These are phyloP conservation scores for Eleusine coracana DNA, from an alignment of 176 grass and related monocot species.

Conservation along the genomic window DNA sequence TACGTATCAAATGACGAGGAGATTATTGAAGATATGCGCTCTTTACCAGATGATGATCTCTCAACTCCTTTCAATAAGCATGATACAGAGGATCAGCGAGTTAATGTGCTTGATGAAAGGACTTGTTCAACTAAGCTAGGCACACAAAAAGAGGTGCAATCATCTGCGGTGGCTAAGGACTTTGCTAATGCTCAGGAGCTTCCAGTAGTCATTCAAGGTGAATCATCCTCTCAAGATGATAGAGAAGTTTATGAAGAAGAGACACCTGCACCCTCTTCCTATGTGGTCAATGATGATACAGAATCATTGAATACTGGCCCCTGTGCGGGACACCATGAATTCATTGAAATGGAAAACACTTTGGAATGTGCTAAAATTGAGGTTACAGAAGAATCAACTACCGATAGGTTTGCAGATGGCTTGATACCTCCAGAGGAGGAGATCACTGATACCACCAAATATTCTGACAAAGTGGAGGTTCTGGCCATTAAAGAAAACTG, in stretches of 20 bases:
- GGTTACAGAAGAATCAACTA: constrained; percentile 43
- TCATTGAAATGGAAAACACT: constrained; percentile 28
- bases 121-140: constrained; percentile 43
- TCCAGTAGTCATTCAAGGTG: constrained; percentile 20
- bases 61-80: constrained; percentile 25
- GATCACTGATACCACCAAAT: constrained; percentile 18
- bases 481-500: constrained; percentile 34
- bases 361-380: constrained; percentile 41
- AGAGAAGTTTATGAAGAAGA: constrained; percentile 20
- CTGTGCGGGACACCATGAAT: constrained; percentile 28
- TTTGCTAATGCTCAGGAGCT: constrained; percentile 40
- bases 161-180: constrained; percentile 13
- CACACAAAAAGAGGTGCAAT: constrained; percentile 38
- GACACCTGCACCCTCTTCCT: not conserved
- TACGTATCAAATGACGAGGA: constrained; percentile 36
- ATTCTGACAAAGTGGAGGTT: constrained; percentile 32
- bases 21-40: constrained; percentile 32
- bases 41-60: constrained; percentile 43
- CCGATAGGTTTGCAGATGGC: constrained; percentile 24
- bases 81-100: constrained; percentile 27
- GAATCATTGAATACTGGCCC: constrained; percentile 8
- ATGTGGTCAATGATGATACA: constrained; percentile 23
- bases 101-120: constrained; percentile 35
- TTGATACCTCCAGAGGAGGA: constrained; percentile 36
- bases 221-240: constrained; percentile 30